Evolutionary conservation across 371 early-diverging fungal genomes (phyloP), one percentile per base, ranked within the genome.

Genomic region (Lichtheimia ramosa): DNA sequence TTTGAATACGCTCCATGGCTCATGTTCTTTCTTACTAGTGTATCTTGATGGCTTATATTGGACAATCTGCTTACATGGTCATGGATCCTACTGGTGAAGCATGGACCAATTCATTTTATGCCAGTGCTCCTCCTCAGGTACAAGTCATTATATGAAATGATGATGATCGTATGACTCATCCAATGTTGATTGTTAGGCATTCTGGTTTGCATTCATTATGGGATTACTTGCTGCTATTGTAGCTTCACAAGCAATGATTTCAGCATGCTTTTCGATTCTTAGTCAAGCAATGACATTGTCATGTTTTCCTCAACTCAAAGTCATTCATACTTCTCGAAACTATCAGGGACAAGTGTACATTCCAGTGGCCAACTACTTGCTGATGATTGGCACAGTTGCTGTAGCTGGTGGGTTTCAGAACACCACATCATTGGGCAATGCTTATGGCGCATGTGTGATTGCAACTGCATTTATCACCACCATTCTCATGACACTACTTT

Each of bases 161-260:
- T 28, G 51, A 18, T 54, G 16, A 2, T 40, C 14, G 3, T 43
- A 0, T 21, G 16, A 24, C 18, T 14, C 12, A 59, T 48, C 5
- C 25, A n/a, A 13, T 27, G 15, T n/a, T 6, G 25, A 24, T 24
- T 24, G 25, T 18, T 25, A 23, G 49, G 58, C 61, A 3, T 70
- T 61, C 49, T 74, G 65, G 67, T 60, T 59, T 23, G 70, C 77
- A 13, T 66, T 82, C 23, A 63, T 81, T 3, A 65, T 83, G 20
- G 81, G 83, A 5, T 76, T 79, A 0, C 54, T 75, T 10, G 78
- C 86, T 2, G 80, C 83, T 3, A 79, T 83, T 28, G 76, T 85
- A n/a, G 83, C 83, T 13, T 83, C 83, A 12, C 86, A 85, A 54
- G 82, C 84, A 7, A 77, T 81, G 63, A 81, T 85, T 24, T 74